phyloP scores from a whole-genome alignment of 768 basidiomycete genomes.

The Galerina marginata region DNA sequence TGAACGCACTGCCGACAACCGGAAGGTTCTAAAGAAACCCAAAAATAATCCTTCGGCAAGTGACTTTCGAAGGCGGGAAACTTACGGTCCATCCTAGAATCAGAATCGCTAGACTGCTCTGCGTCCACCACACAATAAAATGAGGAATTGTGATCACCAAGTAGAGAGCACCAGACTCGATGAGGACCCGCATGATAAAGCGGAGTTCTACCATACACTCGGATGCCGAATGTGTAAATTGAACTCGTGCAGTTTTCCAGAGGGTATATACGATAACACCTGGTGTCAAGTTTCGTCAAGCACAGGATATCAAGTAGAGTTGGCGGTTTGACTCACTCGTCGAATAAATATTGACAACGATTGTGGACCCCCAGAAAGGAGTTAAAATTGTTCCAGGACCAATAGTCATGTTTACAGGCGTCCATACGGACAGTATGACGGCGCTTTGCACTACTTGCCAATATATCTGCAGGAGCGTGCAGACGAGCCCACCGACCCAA shows the following conservation, averaged over 20 bases:
- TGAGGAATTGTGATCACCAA: conserved; percentile 15
- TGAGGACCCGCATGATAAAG: conserved; percentile 10
- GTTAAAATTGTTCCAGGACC: conserved; percentile 21
- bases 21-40: conserved; percentile 13
- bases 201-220: conserved; percentile 3
- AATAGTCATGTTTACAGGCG: conserved; percentile 18
- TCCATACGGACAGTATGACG: conserved; percentile 3
- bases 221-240: neutral
- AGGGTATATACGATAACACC: conserved; percentile 14
- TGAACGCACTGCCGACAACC: conserved; percentile 21
- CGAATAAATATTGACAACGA: conserved; percentile 20
- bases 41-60: no score
- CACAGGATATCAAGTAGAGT: no score
- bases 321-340: conserved; percentile 15
- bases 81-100: conserved; percentile 16
- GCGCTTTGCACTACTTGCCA: conserved; percentile 5
- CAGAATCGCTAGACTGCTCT: conserved; percentile 5
- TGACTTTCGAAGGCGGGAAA: neutral
- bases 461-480: conserved; percentile 13
- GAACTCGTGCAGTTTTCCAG: conserved; percentile 2
- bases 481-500: conserved; percentile 9
- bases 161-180: conserved; percentile 19
- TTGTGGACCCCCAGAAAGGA: conserved; percentile 22
- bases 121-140: conserved; percentile 21
- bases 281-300: neutral